phyloP scores from a whole-genome alignment of 2,329 filamentous ascomycete species.

The Arthrobotrys iridis region DNA sequence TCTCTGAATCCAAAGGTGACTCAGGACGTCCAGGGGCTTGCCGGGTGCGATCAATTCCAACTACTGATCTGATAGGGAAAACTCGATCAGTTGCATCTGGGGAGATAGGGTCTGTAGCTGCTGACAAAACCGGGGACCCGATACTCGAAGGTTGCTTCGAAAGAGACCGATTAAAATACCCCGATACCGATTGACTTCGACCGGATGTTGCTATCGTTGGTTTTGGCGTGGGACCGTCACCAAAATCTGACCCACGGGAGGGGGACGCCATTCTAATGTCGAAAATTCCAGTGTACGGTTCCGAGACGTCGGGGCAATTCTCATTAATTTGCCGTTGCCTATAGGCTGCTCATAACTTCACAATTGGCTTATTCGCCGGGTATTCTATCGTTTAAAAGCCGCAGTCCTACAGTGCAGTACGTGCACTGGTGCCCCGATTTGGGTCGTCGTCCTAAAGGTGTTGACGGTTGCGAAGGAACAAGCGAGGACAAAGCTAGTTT shows the following conservation, averaged over 20 bases:
- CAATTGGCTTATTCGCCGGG: not conserved
- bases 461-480: too few species aligned
- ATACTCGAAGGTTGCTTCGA: constrained; percentile 13
- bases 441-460: not conserved
- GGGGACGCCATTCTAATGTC: constrained; percentile 22
- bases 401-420: too few species aligned
- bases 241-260: not conserved
- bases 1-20: constrained; percentile 48
- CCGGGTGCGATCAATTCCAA: constrained; percentile 72
- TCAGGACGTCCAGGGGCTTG: constrained; percentile 58
- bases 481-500: too few species aligned
- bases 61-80: constrained; percentile 82
- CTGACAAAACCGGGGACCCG: constrained; percentile 22
- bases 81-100: constrained; percentile 69
- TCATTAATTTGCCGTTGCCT: constrained; percentile 14
- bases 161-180: constrained; percentile 2
- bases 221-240: constrained; percentile 12
- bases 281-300: not conserved
- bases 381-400: not conserved
- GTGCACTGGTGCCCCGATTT: not conserved
- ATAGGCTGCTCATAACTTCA: not conserved
- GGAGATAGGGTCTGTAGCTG: constrained; percentile 32
- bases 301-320: not conserved
- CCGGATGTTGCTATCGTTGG: constrained; percentile 26
- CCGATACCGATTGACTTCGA: not conserved